phyloP scores from a whole-genome alignment of 495 filamentous ascomycete species.

The Articulospora tetracladia region DNA sequence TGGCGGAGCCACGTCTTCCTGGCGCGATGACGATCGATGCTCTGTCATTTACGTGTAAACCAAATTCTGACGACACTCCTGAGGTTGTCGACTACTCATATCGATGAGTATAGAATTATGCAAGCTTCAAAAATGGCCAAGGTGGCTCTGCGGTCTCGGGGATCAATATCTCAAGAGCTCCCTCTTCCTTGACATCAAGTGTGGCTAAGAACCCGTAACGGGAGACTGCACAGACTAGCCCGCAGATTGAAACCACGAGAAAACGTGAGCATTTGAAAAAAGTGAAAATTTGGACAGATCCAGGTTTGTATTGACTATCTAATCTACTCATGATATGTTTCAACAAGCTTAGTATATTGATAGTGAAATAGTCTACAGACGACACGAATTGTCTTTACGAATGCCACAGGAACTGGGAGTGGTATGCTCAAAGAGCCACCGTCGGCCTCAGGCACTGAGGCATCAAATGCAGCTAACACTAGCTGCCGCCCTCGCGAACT shows the following conservation, averaged over 20 bases:
- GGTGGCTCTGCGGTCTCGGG: not conserved
- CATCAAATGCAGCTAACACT: not conserved
- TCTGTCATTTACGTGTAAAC: conserved; percentile 17
- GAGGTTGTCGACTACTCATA: conserved; percentile 7
- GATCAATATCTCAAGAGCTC: not conserved
- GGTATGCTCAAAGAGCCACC: too few relatives aligned
- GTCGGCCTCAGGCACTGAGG: not conserved
- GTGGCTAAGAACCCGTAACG: conserved; percentile 8
- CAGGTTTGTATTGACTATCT: not conserved
- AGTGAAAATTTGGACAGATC: too few relatives aligned
- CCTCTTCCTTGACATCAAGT: conserved; percentile 10
- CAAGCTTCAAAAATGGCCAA: not conserved
- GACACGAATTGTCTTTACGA: too few relatives aligned
- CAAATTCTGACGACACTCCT: not conserved
- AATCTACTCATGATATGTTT: too few relatives aligned
- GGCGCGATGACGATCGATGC: not conserved
- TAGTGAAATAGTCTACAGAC: too few relatives aligned
- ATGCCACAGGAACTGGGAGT: too few relatives aligned
- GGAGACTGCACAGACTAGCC: conserved; percentile 8
- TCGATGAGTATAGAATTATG: not conserved
- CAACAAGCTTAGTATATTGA: too few relatives aligned
- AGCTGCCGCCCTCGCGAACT: not conserved
- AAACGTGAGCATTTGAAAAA: not conserved
- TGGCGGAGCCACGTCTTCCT: conserved; percentile 27
- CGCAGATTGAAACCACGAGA: not conserved